phyloP scores from a whole-genome alignment of 2,329 filamentous ascomycete genomes.

The Aspergillus tubingensis region DNA sequence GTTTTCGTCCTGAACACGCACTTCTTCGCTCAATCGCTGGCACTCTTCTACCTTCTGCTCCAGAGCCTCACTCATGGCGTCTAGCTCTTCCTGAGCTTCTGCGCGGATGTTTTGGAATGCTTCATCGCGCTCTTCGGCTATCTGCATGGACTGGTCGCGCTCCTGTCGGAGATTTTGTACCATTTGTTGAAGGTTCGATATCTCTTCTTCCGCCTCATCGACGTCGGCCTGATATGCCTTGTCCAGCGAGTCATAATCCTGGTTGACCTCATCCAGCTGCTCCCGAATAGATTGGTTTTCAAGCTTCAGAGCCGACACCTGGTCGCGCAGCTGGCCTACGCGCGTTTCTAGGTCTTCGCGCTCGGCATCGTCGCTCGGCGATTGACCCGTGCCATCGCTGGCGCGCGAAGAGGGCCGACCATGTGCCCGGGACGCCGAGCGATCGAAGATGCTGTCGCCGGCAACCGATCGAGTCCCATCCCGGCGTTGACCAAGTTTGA shows the following conservation, averaged over 20 bases:
- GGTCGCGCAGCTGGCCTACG: constrained; percentile 80
- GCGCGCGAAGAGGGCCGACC: constrained; percentile 72
- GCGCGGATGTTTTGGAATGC: constrained; percentile 54
- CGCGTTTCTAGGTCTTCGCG: constrained; percentile 84
- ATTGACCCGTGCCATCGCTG: constrained; percentile 68
- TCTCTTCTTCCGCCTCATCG: constrained; percentile 74
- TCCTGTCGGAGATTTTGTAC: constrained; percentile 77
- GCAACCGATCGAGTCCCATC: constrained; percentile 61
- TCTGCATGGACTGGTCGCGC: constrained; percentile 78
- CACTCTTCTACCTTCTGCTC: constrained; percentile 73
- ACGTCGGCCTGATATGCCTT: constrained; percentile 77
- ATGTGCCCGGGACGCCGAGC: constrained; percentile 85
- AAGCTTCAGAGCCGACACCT: constrained; percentile 80
- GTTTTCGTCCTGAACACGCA: constrained; percentile 78
- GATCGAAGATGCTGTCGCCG: constrained; percentile 87
- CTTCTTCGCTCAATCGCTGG: constrained; percentile 67
- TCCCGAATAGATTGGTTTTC: constrained; percentile 86
- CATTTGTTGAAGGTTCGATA: constrained; percentile 76
- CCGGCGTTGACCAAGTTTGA: constrained; percentile 83
- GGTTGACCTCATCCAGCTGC: constrained; percentile 75
- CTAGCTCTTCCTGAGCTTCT: constrained; percentile 62
- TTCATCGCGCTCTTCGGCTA: constrained; percentile 66
- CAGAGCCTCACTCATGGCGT: constrained; percentile 62
- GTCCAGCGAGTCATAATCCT: constrained; percentile 75
- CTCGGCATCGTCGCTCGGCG: constrained; percentile 69